Evolutionary conservation across 192 early-diverging fungal genomes (phyloP).

Genomic region (Rhizoclosmatium sp.): DNA sequence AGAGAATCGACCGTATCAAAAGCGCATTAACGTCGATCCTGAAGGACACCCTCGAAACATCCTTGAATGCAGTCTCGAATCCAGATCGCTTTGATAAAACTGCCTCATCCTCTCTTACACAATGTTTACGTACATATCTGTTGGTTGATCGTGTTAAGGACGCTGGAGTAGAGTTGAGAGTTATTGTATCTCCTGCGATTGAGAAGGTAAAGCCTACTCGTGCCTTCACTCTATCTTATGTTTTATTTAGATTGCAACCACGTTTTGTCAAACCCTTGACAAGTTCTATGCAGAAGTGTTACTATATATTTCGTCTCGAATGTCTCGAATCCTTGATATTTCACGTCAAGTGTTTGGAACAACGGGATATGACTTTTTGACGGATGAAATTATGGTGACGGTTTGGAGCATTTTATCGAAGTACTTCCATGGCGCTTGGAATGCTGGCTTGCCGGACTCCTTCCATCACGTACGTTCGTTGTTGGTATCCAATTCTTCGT

Average conservation of each 20-base stretch:
- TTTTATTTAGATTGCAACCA: not conserved
- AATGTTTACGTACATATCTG: slow-evolving; percentile 78
- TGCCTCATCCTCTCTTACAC: slow-evolving; percentile 61
- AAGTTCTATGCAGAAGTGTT: slow-evolving; percentile 27
- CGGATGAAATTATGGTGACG: slow-evolving; percentile 16
- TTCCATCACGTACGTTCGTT: slow-evolving; percentile 17
- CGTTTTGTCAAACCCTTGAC: not conserved
- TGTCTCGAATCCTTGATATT: slow-evolving; percentile 1
- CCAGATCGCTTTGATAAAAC: slow-evolving; percentile 38
- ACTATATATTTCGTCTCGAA: not conserved
- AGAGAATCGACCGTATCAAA: slow-evolving; percentile 78
- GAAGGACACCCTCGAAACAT: slow-evolving; percentile 56
- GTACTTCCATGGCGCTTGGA: slow-evolving; percentile 8
- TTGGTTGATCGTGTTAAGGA: slow-evolving; percentile 72
- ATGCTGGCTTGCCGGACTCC: slow-evolving; percentile 22
- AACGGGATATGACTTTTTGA: slow-evolving; percentile 15
- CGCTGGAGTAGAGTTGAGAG: slow-evolving; percentile 66
- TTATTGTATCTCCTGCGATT: slow-evolving; percentile 55
- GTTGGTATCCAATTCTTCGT: not conserved
- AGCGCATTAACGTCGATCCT: slow-evolving; percentile 70
- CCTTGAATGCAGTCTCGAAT: slow-evolving; percentile 49
- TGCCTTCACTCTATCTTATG: not conserved
- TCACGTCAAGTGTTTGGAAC: slow-evolving; percentile 16
- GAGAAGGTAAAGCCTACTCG: slow-evolving; percentile 50
- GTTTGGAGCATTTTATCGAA: slow-evolving; percentile 10